Percentiles rank a stretch among this genome's conserved stretches.
phyloP scores from a whole-genome alignment of 768 basidiomycete species.

The Trametopsis cervina region DNA sequence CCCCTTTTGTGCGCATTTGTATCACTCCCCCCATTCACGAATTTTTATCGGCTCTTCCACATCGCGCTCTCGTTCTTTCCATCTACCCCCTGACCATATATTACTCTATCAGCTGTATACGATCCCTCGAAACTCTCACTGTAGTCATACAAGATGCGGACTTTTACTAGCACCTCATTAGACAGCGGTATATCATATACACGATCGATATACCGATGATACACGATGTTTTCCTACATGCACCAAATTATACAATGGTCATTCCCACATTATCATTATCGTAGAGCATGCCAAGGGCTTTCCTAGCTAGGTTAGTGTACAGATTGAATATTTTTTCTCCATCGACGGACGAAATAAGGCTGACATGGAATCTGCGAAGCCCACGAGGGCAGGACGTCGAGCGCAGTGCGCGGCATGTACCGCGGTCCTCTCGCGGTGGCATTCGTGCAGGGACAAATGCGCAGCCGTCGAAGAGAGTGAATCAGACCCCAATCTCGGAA shows the following conservation, averaged over 20 bases:
- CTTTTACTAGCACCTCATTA: slow-evolving; percentile 8
- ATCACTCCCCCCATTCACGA: slow-evolving; percentile 11
- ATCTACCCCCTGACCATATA: not conserved
- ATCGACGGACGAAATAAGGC: too few species aligned
- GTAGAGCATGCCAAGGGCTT: not conserved
- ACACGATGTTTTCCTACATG: not conserved
- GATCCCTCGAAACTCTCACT: not conserved
- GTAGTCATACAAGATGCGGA: slow-evolving; percentile 8
- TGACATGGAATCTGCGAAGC: too few species aligned
- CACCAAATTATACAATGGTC: not conserved
- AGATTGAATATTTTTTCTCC: too few species aligned
- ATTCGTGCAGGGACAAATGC: not conserved
- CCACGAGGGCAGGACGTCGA: too few species aligned
- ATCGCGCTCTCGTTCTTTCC: not conserved
- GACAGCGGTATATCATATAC: slow-evolving; percentile 14
- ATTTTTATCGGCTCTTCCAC: not conserved
- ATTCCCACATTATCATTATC: not conserved
- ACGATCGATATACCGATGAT: slow-evolving; percentile 13
- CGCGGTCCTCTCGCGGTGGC: slow-evolving; percentile 9
- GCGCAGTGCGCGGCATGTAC: not conserved
- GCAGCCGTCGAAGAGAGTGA: not conserved
- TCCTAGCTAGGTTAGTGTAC: not conserved
- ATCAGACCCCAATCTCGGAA: not conserved
- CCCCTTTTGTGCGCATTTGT: slow-evolving; percentile 8
- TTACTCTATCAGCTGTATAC: not conserved